Evolutionary conservation across 331 rosid genomes (phyloP).

Genomic region (Rhamnella rubrinervis): DNA sequence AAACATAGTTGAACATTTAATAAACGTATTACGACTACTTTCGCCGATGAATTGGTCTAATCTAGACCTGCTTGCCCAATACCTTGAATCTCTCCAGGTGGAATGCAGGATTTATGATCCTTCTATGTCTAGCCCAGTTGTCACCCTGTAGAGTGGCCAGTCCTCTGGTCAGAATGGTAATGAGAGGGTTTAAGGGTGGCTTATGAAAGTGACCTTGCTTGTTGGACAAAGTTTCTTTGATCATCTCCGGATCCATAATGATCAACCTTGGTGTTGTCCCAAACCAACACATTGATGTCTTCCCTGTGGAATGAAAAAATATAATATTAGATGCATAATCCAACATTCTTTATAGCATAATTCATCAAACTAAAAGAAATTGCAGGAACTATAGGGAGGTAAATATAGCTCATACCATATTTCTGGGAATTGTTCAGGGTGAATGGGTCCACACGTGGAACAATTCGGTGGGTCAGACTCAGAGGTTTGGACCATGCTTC

Average conservation of each 20-base stretch:
- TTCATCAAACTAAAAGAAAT: neutral
- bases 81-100: slow-evolving; percentile 52
- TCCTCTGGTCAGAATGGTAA: slow-evolving; percentile 42
- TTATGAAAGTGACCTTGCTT: slow-evolving; percentile 46
- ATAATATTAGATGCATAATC: neutral
- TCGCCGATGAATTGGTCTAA: neutral
- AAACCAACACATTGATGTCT: slow-evolving; percentile 44
- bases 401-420: slow-evolving; percentile 26
- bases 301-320: slow-evolving; percentile 20
- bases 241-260: slow-evolving; percentile 38
- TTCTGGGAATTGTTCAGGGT: slow-evolving; percentile 29
- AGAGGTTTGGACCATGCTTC: slow-evolving; percentile 59
- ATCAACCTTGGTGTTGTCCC: slow-evolving; percentile 56
- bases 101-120: slow-evolving; percentile 50
- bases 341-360: neutral
- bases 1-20: neutral
- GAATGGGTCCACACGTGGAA: slow-evolving; percentile 47
- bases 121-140: slow-evolving; percentile 43
- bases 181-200: slow-evolving; percentile 42
- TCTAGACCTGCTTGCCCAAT: neutral
- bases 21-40: neutral
- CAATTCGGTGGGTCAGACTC: slow-evolving; percentile 37
- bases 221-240: slow-evolving; percentile 43
- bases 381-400: neutral
- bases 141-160: slow-evolving; percentile 46